Conservation (phyloP, 139 green algal genomes). For the Zygnema cylindricum region DNA sequence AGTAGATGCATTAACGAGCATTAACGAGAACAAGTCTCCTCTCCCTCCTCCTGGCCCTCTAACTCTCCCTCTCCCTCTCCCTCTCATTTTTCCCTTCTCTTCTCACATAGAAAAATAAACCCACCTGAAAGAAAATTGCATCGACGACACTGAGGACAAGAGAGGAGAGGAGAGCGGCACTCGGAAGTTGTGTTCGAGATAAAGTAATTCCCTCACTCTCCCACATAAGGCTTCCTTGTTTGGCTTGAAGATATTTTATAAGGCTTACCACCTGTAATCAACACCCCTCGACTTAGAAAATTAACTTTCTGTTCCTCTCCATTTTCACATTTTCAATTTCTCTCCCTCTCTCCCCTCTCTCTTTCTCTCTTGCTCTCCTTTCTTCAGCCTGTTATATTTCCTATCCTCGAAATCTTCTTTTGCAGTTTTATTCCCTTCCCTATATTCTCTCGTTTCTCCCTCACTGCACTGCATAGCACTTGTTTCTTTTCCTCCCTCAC, state of each 20-base stretch:
- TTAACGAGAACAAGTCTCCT: too few relatives aligned
- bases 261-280: slow-evolving; percentile 69
- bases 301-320: neutral
- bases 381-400: neutral
- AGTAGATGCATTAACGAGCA: too few relatives aligned
- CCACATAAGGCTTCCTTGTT: slow-evolving; percentile 81
- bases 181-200: slow-evolving; percentile 52
- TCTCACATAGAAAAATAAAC: neutral
- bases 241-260: slow-evolving; percentile 80
- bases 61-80: too few relatives aligned
- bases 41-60: too few relatives aligned
- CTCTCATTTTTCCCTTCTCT: too few relatives aligned
- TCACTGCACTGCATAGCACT: too few relatives aligned
- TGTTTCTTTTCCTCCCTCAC: neutral
- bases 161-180: slow-evolving; percentile 54
- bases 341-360: neutral
- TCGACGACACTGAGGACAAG: slow-evolving; percentile 69
- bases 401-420: neutral
- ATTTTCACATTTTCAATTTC: neutral
- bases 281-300: slow-evolving; percentile 3
- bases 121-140: slow-evolving; percentile 63
- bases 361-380: neutral
- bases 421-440: neutral
- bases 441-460: neutral
- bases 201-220: slow-evolving; percentile 71